phyloP scores from a whole-genome alignment of 331 rosid genomes.

The Prunus yedoensis region DNA sequence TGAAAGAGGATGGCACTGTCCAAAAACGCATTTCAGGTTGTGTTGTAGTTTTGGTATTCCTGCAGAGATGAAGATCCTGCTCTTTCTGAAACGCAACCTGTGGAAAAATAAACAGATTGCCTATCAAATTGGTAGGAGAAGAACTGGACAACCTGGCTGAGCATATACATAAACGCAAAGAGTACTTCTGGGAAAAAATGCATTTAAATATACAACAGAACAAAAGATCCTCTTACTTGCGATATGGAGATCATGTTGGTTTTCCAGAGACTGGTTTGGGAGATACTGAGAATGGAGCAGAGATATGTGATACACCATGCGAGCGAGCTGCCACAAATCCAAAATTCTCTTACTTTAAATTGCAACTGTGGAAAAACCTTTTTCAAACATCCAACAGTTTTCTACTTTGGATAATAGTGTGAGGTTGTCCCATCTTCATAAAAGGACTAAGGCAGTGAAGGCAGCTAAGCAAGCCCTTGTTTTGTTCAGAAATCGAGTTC shows the following conservation, averaged over 20 bases:
- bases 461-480: not conserved
- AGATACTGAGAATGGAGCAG: not conserved
- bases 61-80: conserved; percentile 1
- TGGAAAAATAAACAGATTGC: not conserved
- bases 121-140: not conserved
- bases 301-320: not conserved
- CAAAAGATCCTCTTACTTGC: not conserved
- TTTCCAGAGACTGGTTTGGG: not conserved
- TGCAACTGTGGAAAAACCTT: not conserved
- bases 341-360: not conserved
- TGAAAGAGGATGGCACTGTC: not conserved
- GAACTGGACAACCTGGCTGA: not conserved
- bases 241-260: not conserved
- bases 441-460: not conserved
- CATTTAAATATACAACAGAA: not conserved
- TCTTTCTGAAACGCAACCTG: too few species aligned
- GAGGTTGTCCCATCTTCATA: not conserved
- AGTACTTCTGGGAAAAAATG: not conserved
- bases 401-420: not conserved
- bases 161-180: not conserved
- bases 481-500: not conserved
- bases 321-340: not conserved
- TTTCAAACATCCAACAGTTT: not conserved
- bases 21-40: not conserved
- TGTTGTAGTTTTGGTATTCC: not conserved